Conservation (phyloP, 139 green algal species). For the Eudorina sp. region DNA sequence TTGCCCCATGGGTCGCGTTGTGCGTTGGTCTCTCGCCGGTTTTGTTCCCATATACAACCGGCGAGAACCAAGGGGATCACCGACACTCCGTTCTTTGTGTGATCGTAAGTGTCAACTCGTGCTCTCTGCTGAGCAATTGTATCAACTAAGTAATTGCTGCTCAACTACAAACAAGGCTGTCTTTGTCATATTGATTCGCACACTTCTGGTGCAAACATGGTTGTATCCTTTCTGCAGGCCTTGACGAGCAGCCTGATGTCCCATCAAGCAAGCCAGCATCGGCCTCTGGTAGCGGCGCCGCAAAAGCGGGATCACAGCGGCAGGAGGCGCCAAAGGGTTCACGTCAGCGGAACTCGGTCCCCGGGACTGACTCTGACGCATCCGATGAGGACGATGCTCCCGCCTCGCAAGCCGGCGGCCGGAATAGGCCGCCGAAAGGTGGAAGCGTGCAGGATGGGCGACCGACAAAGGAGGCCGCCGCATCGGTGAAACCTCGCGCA, state of each 20-base stretch:
- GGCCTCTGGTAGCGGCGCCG: not conserved
- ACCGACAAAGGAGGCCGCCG: not conserved
- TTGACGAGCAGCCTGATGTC: constrained; percentile 6
- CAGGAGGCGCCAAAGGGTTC: not conserved
- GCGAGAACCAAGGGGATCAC: too few species aligned
- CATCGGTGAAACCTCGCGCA: not conserved
- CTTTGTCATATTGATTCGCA: too few species aligned
- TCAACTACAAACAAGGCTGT: too few species aligned
- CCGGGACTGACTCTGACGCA: not conserved
- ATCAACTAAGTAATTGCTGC: too few species aligned
- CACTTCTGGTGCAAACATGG: too few species aligned
- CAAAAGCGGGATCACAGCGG: not conserved
- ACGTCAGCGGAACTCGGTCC: not conserved
- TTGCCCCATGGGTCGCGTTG: too few species aligned
- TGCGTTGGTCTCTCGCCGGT: too few species aligned
- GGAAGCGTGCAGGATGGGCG: not conserved
- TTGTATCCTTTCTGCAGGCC: not conserved
- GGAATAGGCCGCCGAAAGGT: not conserved
- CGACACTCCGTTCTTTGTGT: too few species aligned
- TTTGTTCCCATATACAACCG: too few species aligned
- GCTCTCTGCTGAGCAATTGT: too few species aligned
- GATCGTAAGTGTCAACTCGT: too few species aligned
- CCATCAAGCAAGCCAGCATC: not conserved
- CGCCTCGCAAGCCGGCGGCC: not conserved
- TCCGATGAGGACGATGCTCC: constrained; percentile 14